Evolutionary conservation across 2,329 filamentous ascomycete species (phyloP).

Genomic region (Aureobasidium sp.): DNA sequence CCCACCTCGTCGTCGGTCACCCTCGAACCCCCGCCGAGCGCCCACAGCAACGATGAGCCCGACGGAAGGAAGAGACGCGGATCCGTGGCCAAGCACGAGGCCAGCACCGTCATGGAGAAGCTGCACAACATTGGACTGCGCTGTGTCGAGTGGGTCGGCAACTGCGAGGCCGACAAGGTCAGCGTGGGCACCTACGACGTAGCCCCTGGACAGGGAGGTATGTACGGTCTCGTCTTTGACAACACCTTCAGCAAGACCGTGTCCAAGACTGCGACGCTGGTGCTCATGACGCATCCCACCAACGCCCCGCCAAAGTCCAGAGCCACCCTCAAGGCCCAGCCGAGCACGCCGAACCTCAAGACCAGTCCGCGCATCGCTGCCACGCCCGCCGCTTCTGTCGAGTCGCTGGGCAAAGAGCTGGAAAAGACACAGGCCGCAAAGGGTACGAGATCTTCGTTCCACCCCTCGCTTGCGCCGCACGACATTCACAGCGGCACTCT

Average conservation of each 20-base stretch:
- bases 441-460: neutral
- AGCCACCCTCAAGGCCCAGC: slow-evolving; percentile 57
- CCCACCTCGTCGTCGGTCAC: slow-evolving; percentile 35
- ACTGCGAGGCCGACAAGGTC: slow-evolving; percentile 94
- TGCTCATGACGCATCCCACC: slow-evolving; percentile 88
- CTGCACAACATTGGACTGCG: slow-evolving; percentile 56
- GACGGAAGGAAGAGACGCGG: slow-evolving; percentile 34
- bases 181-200: slow-evolving; percentile 87
- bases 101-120: slow-evolving; percentile 60
- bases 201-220: slow-evolving; percentile 65
- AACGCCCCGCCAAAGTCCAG: slow-evolving; percentile 68
- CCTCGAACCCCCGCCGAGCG: slow-evolving; percentile 42
- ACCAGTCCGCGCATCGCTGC: slow-evolving; percentile 37
- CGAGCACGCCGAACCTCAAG: slow-evolving; percentile 34
- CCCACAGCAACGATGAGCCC: slow-evolving; percentile 29
- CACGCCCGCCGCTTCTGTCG: slow-evolving; percentile 18
- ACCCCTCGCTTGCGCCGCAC: slow-evolving; percentile 23
- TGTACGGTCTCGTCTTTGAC: slow-evolving; percentile 95
- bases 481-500: slow-evolving; percentile 77
- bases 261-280: slow-evolving; percentile 91
- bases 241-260: slow-evolving; percentile 97
- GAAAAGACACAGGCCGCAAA: neutral
- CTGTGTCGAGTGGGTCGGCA: slow-evolving; percentile 72
- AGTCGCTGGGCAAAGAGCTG: neutral
- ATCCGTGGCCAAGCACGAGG: slow-evolving; percentile 38